Conservation (phyloP, 352 stramenopile species). For the Phytopythium mirpurense region DNA sequence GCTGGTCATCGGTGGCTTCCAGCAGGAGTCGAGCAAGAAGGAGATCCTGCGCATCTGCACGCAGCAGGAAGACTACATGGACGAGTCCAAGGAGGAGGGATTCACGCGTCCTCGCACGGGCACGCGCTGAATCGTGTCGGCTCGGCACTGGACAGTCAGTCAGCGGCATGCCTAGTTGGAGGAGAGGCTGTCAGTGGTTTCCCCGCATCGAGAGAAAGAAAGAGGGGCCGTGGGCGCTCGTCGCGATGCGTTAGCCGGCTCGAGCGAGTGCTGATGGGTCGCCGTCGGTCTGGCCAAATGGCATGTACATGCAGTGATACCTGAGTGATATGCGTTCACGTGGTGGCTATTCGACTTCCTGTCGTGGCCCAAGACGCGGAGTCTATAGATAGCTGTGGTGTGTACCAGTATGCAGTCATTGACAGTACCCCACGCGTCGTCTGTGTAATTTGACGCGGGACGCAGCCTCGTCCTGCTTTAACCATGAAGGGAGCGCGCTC, state of each 20-base stretch:
- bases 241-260: conserved; percentile 3
- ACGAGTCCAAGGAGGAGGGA: conserved; percentile 84
- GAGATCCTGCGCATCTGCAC: conserved; percentile 88
- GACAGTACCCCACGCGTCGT: no score
- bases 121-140: conserved; percentile 36
- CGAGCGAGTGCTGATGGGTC: no score
- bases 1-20: conserved; percentile 97
- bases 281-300: no score
- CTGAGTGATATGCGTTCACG: neutral
- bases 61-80: conserved; percentile 89
- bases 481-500: conserved; percentile 2
- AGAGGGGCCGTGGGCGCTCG: neutral
- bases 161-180: no score
- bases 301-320: neutral
- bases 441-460: no score
- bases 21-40: conserved; percentile 95
- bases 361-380: neutral
- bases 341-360: neutral
- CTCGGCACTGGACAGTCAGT: no score
- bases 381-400: neutral
- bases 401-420: no score
- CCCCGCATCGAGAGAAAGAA: no score
- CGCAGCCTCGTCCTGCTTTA: no score
- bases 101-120: conserved; percentile 59
- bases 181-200: no score